Evolutionary conservation across 1,284 basidiomycete species (phyloP), one percentile per base, ranked within the genome.

Genomic region (Vanrija pseudolonga): DNA sequence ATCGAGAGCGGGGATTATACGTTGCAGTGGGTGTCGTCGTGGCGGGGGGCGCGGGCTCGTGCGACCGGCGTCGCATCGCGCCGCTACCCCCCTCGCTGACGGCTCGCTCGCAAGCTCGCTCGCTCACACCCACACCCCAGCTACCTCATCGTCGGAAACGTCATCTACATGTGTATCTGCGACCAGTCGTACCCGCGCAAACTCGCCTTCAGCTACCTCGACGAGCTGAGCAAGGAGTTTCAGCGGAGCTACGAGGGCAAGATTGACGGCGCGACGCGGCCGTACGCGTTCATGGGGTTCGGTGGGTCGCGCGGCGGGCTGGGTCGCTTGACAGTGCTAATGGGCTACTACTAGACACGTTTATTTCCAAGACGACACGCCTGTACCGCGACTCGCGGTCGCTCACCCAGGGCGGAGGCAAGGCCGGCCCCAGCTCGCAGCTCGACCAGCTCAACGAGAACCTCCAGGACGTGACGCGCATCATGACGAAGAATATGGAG

Each of bases 401-500:
- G 41, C 48, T 74, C 42, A 90, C 90, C 14, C 85, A 80, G 67
- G 69, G 68, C 6, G 58, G 61, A 7, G 63, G 64, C 41, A 55
- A 61, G 14, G 52, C 65, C 2, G 69, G 59, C 7, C 67, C 68
- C 32, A 59, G 50, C 54, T 74, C 62, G 24, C 84, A 85, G 57
- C 74, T 99, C 51, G 92, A 94, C 73, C 86, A 83, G 73, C 81
- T 99, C 46, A 98, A 98, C 71, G 92, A 94, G 69, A 95, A 98
- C 65, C 79, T 99, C 50, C 91, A 95, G 71, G 95, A 98, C 68
- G 95, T 99, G 55, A 98, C 95, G 47, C 81, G 90, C 64, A 98
- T 99, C 77, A 98, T 98, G 96, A 98, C 95, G n/a, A 99, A 98
- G 80, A 98, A 98, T 74, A 99, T 99, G 95, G 96, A 98, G 76